Base-by-base conservation (phyloP, 2,329 filamentous ascomycete genomes). In the Monascus ruber region DNA sequence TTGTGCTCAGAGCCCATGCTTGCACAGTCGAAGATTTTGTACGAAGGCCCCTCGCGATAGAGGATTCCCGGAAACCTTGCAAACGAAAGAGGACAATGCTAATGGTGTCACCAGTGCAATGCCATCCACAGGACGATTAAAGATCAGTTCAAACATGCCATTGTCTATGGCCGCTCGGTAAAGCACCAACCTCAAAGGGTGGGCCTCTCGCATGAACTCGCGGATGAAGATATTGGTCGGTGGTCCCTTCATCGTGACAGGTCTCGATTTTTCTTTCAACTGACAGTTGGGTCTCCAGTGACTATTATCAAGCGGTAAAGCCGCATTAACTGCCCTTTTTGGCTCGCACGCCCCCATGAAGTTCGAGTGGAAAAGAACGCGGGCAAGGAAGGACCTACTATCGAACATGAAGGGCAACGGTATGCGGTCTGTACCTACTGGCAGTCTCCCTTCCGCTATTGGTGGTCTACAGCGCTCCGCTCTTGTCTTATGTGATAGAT, bases 131-230 rank as follows among this genome's bases (percentile, higher is more conserved):
- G 91, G 62, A 93, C 79, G 41, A 96, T 98, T 59, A 75, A 91
- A 41, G 91, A 98, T 53, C 82, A 94, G 53, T 98, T 98, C 74
- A 93, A 89, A 66, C 78, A 81, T 45, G 91, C 91, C 39, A 82
- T 98, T 58, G 91, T 98, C 33, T 98, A 96, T 64, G 91, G 91
- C 51, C 91, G 89, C 62, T 95, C 88, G 40, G 89, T 96, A 51
- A 96, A 96, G 74, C 91, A 98, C 69, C 91, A 96, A 68, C 91
- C 91, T 48, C 91, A 98, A 68, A 79, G 88, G 56, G 91, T 96
- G 46, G 91, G 91, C 36, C 74, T 98, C 48, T 71, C 76, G 38
- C 91, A 98, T 62, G 86, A 94, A 70, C 73, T 98, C 56, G 85
- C 79, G 42, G 91, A 98, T 62, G 91, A 98, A 69, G 91, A 98